Conservation (phyloP, 163 green algal species). For the Volvox carteri region DNA sequence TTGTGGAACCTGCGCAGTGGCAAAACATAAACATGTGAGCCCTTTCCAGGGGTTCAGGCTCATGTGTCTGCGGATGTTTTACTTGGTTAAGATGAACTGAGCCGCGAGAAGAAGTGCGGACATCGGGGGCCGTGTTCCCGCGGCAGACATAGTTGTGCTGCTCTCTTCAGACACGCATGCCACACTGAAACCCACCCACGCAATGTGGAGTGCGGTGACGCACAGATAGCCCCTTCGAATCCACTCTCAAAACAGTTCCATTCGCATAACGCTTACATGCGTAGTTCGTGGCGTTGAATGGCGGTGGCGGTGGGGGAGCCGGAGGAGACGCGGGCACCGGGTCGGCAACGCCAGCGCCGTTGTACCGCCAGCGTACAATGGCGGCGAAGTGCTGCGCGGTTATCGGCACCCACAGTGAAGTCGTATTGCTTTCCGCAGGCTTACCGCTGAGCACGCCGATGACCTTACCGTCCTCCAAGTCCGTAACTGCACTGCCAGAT, state of each 20-base stretch:
- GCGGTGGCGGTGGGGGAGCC: conserved; percentile 9
- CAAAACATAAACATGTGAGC: too few relatives aligned
- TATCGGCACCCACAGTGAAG: conserved; percentile 14
- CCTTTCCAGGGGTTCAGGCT: too few relatives aligned
- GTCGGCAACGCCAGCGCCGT: too few relatives aligned
- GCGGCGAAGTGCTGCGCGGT: conserved; percentile 26
- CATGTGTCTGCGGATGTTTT: neutral
- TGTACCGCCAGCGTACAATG: conserved; percentile 5
- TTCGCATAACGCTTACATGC: conserved; percentile 24
- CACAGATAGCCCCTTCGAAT: too few relatives aligned
- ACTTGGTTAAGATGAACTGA: too few relatives aligned
- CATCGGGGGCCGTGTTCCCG: too few relatives aligned
- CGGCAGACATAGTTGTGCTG: too few relatives aligned
- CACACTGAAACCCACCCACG: too few relatives aligned
- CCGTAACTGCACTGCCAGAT: neutral
- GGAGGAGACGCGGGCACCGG: neutral
- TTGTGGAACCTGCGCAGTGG: neutral
- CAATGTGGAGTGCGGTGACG: too few relatives aligned
- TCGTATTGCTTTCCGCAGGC: neutral
- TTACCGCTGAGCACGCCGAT: conserved; percentile 1
- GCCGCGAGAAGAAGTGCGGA: too few relatives aligned
- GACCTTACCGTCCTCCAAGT: neutral
- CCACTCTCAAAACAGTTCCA: too few relatives aligned
- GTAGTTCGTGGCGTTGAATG: neutral
- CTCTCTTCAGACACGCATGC: too few relatives aligned